Percentiles rank a stretch among this genome's conserved stretches.
phyloP scores from a whole-genome alignment of 1,284 basidiomycete species.

The Malassezia brasiliensis region DNA sequence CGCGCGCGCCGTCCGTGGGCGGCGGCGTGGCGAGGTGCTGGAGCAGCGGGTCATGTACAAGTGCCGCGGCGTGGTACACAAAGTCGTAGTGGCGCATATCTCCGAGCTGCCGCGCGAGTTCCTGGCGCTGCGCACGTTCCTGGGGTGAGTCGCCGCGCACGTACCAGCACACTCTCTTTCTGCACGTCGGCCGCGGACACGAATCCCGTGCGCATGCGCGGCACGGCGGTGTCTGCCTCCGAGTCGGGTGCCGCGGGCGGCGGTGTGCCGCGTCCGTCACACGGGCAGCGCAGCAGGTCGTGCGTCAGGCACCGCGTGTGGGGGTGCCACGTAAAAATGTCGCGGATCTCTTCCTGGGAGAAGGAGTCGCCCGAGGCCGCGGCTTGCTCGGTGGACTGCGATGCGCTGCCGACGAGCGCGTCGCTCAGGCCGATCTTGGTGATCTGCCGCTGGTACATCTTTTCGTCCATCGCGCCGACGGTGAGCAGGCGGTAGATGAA shows the following conservation, averaged over 20 bases:
- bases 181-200: slow-evolving; percentile 10
- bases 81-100: slow-evolving; percentile 14
- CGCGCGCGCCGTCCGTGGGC: too few relatives aligned
- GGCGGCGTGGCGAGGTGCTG: neutral
- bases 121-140: slow-evolving; percentile 1
- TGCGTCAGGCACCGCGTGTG: slow-evolving; percentile 82
- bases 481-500: slow-evolving; percentile 81
- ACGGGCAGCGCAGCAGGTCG: slow-evolving; percentile 51
- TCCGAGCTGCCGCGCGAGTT: slow-evolving; percentile 8
- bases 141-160: neutral
- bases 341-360: slow-evolving; percentile 50
- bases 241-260: neutral
- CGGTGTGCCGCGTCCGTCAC: slow-evolving; percentile 28
- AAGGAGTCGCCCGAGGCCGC: slow-evolving; percentile 22
- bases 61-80: neutral
- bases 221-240: slow-evolving; percentile 6
- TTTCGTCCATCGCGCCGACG: slow-evolving; percentile 48
- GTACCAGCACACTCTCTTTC: neutral
- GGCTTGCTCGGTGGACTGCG: slow-evolving; percentile 27
- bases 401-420: slow-evolving; percentile 50
- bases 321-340: slow-evolving; percentile 77
- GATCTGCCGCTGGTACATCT: slow-evolving; percentile 64
- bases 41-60: neutral
- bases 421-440: slow-evolving; percentile 78
- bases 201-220: slow-evolving; percentile 7